Percentiles rank a stretch among this genome's conserved stretches.
These are phyloP conservation scores for Pestalotiopsis sp. DNA, from an alignment of 2,329 filamentous ascomycete species.

Conservation along the genomic window DNA sequence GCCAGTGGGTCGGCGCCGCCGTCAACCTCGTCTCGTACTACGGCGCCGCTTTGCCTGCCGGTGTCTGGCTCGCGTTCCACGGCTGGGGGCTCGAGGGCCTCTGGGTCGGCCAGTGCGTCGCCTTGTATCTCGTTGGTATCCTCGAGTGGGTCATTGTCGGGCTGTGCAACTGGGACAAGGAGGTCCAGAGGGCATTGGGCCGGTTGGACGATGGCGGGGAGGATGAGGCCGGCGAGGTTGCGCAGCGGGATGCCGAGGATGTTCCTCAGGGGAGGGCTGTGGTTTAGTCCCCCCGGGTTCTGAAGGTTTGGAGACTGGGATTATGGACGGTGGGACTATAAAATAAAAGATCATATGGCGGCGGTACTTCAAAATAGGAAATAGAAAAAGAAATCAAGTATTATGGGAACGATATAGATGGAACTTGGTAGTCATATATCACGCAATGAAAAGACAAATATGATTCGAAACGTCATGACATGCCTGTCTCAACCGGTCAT, in stretches of 20 bases:
- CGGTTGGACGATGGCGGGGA: slow-evolving; percentile 61
- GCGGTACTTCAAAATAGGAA: too few species aligned
- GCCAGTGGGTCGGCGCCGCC: slow-evolving; percentile 81
- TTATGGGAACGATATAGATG: too few species aligned
- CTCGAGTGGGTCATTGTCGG: slow-evolving; percentile 82
- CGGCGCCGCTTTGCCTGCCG: slow-evolving; percentile 36
- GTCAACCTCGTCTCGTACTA: slow-evolving; percentile 88
- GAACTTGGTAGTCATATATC: too few species aligned
- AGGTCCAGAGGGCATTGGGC: slow-evolving; percentile 72
- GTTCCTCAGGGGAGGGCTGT: background rate
- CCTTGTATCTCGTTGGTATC: slow-evolving; percentile 77
- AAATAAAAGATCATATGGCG: too few species aligned
- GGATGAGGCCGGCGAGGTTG: background rate
- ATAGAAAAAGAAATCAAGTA: too few species aligned
- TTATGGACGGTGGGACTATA: too few species aligned
- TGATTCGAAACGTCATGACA: too few species aligned
- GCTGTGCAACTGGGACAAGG: slow-evolving; percentile 74
- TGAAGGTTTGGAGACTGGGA: too few species aligned
- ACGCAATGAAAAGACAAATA: too few species aligned
- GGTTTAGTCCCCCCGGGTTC: background rate
- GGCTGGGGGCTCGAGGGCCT: slow-evolving; percentile 51
- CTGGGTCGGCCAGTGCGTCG: slow-evolving; percentile 84
- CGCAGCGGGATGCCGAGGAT: background rate
- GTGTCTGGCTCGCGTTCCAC: slow-evolving; percentile 15
- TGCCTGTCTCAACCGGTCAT: too few species aligned